These are phyloP conservation scores for Pleurotus djamor DNA, from an alignment of 768 basidiomycete genomes.

Conservation along the genomic window DNA sequence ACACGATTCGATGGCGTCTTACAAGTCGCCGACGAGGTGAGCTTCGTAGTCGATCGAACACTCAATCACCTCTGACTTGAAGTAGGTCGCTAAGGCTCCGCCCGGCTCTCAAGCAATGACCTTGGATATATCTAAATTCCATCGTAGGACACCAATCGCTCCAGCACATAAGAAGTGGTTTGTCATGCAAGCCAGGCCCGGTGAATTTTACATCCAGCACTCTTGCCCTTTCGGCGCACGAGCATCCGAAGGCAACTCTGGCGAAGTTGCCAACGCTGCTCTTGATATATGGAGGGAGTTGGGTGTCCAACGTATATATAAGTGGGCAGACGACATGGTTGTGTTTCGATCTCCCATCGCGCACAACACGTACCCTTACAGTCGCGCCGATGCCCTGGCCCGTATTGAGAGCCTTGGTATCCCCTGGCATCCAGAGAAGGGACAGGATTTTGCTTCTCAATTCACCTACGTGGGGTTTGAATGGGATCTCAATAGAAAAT, in stretches of 20 bases:
- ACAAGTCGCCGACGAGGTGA: slow-evolving; percentile 11
- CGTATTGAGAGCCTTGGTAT: slow-evolving; percentile 16
- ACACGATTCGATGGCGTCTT: slow-evolving; percentile 12
- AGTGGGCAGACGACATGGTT: slow-evolving; percentile 13
- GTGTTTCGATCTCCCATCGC: slow-evolving; percentile 16
- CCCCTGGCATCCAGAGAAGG: slow-evolving; percentile 22
- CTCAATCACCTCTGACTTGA: not conserved
- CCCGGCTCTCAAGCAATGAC: slow-evolving; percentile 18
- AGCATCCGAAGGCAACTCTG: slow-evolving; percentile 15
- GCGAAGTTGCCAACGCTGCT: slow-evolving; percentile 12
- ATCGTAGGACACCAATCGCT: slow-evolving; percentile 11
- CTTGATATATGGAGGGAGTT: slow-evolving; percentile 12
- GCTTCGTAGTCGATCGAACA: not conserved
- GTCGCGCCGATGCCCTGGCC: slow-evolving; percentile 9
- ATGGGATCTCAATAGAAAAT: slow-evolving; percentile 19
- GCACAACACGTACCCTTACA: slow-evolving; percentile 12
- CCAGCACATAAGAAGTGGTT: slow-evolving; percentile 13
- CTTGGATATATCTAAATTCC: slow-evolving; percentile 18
- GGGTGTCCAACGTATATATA: slow-evolving; percentile 1
- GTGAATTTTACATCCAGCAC: slow-evolving; percentile 17
- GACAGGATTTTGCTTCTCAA: slow-evolving; percentile 15
- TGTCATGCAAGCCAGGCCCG: slow-evolving; percentile 10
- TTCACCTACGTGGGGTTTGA: slow-evolving; percentile 25
- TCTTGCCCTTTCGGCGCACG: slow-evolving; percentile 14
- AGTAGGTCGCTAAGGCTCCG: slow-evolving; percentile 16